These are phyloP conservation scores for Alnus rubra DNA, from an alignment of 306 rosid species.

Conservation along the genomic window DNA sequence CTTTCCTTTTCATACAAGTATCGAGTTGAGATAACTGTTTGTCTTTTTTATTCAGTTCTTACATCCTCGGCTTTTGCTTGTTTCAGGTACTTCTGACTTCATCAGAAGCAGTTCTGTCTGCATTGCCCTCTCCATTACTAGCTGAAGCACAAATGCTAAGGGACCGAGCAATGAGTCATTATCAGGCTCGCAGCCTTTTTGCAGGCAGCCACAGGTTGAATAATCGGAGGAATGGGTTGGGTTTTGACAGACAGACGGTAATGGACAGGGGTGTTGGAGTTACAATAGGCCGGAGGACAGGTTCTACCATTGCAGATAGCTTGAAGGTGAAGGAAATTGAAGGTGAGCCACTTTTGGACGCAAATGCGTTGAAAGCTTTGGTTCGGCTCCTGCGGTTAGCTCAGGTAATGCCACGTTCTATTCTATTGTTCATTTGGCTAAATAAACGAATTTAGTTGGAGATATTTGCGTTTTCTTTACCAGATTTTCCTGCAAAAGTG, in stretches of 20 bases:
- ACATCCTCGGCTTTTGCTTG: constrained; percentile 23
- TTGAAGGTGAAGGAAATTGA: constrained; percentile 84
- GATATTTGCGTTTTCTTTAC: constrained; percentile 10
- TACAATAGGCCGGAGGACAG: constrained; percentile 79
- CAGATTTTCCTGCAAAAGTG: constrained; percentile 3
- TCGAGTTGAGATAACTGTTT: constrained; percentile 22
- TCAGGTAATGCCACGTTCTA: constrained; percentile 58
- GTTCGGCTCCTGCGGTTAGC: constrained; percentile 89
- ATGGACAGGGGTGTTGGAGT: constrained; percentile 98
- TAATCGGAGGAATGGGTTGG: constrained; percentile 86
- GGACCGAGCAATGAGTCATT: constrained; percentile 98
- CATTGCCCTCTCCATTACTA: constrained; percentile 86
- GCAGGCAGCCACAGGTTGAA: constrained; percentile 75
- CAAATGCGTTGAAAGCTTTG: constrained; percentile 81
- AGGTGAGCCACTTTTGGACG: constrained; percentile 88
- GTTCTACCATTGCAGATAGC: constrained; percentile 63
- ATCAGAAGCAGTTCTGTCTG: constrained; percentile 96
- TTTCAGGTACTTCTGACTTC: constrained; percentile 90
- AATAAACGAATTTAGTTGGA: constrained; percentile 15
- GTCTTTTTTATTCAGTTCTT: constrained; percentile 21
- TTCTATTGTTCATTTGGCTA: constrained; percentile 24
- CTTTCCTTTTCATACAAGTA: constrained; percentile 7
- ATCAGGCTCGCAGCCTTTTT: constrained; percentile 89
- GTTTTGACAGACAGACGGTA: constrained; percentile 81
- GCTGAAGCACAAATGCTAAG: constrained; percentile 98